Base-by-base conservation (phyloP, 78 protist genomes). In the Tieghemostelium lacteum region DNA sequence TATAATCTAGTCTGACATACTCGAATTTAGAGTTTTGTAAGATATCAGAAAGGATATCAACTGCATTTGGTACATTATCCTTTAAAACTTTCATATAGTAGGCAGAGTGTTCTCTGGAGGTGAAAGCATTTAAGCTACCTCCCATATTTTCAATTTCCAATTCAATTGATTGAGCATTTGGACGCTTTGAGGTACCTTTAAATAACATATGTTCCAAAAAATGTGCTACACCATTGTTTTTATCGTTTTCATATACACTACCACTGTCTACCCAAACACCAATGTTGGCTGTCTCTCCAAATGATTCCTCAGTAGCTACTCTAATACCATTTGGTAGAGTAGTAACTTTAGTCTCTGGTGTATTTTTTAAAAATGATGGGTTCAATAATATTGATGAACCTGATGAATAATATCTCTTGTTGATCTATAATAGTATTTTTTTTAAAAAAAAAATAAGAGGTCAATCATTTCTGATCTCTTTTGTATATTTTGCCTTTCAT, bases 171-270 rank as follows among this genome's bases (percentile, higher is more conserved):
- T 7, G 31, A 64, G 87, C 88, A 6, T 95, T 72, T 65, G 88
- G 75, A 55, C 97, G 93, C 50, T 45, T 75, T 36, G 55, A 34
- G 14, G 99, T 96, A 26, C 99, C 99, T 77, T 97, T 98, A 93
- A 98, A 98, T 57, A 88, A 31, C 95, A 98, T 88, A 92, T 98
- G 99, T 89, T 98, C 99, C 40, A 98, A 92, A 87, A 98, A 98
- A 85, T 98, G 99, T 26, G 99, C 99, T 17, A 87, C 96, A 45
- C 99, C 99, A 80, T 97, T 97, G 93, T 86, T 97, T n/a, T 72
- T 87, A n/a, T 76, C 96, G 1, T 92, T 95, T 93, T 98, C 99
- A 34, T 73, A 95, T 17, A 98, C 97, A 61, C 95, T 74, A 50
- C 99, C 99, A 2, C 96, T 66, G 88, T 98, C 97, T 33, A 98